Evolutionary conservation across 169 alveolate species (phyloP), one percentile per base, ranked within the genome.

Genomic region (Cryptosporidium parvum): DNA sequence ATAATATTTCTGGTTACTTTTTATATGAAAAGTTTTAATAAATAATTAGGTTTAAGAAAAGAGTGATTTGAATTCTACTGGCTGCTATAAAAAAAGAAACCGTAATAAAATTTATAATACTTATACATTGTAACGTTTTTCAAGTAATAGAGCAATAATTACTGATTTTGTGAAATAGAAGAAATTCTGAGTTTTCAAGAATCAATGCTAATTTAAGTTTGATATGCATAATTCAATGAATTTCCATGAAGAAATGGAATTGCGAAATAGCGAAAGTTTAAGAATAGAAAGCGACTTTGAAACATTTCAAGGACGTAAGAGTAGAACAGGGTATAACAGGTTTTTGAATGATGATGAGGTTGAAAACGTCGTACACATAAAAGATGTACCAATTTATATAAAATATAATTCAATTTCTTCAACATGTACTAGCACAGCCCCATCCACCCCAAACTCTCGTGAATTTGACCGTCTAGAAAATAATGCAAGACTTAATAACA

Each of bases 371-470:
- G 44, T 65, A 1, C 44, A 73, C 23, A 35, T 80, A 42, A 37
- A 61, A 4, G 89, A 80, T 9, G 89, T 80, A 14, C 89, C 89
- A 42, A 65, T 80, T 44, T 65, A 65, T 31, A 67, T 80, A 26
- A 59, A 42, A 39, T 80, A 44, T 3, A 58, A 65, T 62, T 53
- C 72, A 9, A 53, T 65, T 10, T 44, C 80, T 16, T 80, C 89
- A 12, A 61, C 75, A 6, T 42, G 68, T 42, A 14, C 48, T 9
- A 80, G 89, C 56, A 80, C 89, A 14, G 89, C 80, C 14, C 75
- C 89, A 44, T 80, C 89, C 2, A 80, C 89, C 18, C 89, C 89
- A 16, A 80, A 80, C 45, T 80, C 89, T 21, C 73, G 89, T 45
- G 89, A 65, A 37, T 65, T 37, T 21, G 89, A 62, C 10, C 59